phyloP scores from a whole-genome alignment of 768 basidiomycete species.

The Trametes villosa region DNA sequence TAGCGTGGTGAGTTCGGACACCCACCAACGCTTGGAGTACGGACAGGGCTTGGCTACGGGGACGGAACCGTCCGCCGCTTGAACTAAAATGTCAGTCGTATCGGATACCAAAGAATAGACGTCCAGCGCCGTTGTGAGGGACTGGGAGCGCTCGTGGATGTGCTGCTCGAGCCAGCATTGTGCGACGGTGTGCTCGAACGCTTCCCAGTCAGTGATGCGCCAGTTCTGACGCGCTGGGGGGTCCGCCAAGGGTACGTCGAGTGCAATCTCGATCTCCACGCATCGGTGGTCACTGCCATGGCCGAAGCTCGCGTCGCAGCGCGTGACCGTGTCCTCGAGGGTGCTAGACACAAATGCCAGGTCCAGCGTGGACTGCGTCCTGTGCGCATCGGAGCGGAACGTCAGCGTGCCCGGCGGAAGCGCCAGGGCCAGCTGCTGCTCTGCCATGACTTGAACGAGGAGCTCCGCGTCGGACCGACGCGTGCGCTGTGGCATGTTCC shows the following conservation, averaged over 20 bases:
- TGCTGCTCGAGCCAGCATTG: neutral
- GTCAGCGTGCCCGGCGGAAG: constrained; percentile 2
- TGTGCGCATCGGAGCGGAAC: constrained; percentile 2
- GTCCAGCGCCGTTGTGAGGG: neutral
- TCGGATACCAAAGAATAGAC: constrained; percentile 3
- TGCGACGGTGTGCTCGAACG: constrained; percentile 29
- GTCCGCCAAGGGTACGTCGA: constrained; percentile 3
- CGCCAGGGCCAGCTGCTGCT: neutral
- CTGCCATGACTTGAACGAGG: neutral
- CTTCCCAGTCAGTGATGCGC: constrained; percentile 35
- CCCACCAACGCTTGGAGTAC: constrained; percentile 41
- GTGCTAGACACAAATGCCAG: neutral
- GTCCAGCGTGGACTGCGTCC: constrained; percentile 7
- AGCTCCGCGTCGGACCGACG: neutral
- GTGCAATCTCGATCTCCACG: constrained; percentile 36
- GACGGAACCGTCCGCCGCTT: constrained; percentile 22
- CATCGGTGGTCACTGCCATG: constrained; percentile 43
- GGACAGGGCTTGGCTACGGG: constrained; percentile 28
- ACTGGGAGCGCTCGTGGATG: neutral
- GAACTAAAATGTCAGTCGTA: constrained; percentile 24
- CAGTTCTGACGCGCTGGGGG: constrained; percentile 30
- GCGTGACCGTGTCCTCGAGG: neutral
- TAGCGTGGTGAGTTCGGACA: neutral
- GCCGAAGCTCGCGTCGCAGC: neutral
- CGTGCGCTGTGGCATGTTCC: neutral